Conservation (phyloP, 2,329 filamentous ascomycete species). For the Purpureocillium takamizusanense region DNA sequence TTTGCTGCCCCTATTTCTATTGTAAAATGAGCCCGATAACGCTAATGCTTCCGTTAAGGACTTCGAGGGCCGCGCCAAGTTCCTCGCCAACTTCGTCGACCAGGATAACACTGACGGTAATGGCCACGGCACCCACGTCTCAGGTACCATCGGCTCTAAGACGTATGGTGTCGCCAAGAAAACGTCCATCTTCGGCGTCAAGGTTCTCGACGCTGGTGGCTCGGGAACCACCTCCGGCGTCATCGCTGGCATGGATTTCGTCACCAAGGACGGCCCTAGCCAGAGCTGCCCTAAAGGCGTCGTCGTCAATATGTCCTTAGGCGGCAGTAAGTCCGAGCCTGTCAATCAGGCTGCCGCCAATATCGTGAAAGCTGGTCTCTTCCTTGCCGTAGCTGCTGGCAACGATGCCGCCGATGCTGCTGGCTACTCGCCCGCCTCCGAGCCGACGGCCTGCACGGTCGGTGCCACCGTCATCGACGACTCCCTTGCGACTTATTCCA, state of each 20-base stretch:
- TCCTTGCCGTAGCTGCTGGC: constrained; percentile 45
- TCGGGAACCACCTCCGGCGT: constrained; percentile 28
- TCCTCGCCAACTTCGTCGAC: constrained; percentile 27
- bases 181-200: constrained; percentile 32
- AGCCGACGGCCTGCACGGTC: constrained; percentile 37
- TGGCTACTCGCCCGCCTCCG: constrained; percentile 35
- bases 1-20: constrained; percentile 12
- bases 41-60: constrained; percentile 14
- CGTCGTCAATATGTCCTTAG: constrained; percentile 47
- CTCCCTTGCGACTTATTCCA: constrained; percentile 35
- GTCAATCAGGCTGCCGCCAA: constrained; percentile 38
- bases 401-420: constrained; percentile 35
- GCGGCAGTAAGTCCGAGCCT: constrained; percentile 32
- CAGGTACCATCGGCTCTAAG: constrained; percentile 32
- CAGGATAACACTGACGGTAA: constrained; percentile 27
- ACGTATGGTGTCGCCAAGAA: constrained; percentile 38
- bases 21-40: no score
- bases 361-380: constrained; percentile 33
- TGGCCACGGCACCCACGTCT: constrained; percentile 39
- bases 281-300: constrained; percentile 30
- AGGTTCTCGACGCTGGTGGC: constrained; percentile 31
- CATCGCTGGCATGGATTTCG: constrained; percentile 35
- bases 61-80: constrained; percentile 33
- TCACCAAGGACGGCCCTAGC: constrained; percentile 22
- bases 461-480: constrained; percentile 32